phyloP scores from a whole-genome alignment of 768 basidiomycete genomes.

The Steccherinum ochraceum region DNA sequence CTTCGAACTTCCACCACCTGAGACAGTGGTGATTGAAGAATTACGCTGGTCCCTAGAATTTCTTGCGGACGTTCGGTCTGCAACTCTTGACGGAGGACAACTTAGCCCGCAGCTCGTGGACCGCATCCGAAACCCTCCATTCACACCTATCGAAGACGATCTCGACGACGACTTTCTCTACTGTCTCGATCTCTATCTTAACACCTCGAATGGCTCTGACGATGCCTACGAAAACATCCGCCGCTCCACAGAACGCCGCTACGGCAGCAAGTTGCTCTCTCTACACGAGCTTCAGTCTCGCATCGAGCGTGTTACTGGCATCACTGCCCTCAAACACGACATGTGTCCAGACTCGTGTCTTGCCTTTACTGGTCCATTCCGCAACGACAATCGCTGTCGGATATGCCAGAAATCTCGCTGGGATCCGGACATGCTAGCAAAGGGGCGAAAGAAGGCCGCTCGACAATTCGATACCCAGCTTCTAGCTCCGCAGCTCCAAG shows the following conservation, averaged over 20 bases:
- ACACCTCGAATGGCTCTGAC: constrained; percentile 24
- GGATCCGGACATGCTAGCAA: neutral
- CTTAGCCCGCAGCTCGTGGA: neutral
- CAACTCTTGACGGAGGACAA: constrained; percentile 1
- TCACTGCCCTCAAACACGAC: constrained; percentile 26
- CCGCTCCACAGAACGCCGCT: constrained; percentile 19
- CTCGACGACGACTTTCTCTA: constrained; percentile 17
- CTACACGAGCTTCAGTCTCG: constrained; percentile 23
- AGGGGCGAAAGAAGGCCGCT: neutral
- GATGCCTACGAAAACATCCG: constrained; percentile 22
- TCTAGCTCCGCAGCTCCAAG: constrained; percentile 13
- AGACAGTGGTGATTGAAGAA: no score
- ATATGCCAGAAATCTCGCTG: no score
- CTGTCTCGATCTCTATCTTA: constrained; percentile 29
- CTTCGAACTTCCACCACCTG: no score
- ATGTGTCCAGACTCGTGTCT: constrained; percentile 38
- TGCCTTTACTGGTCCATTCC: constrained; percentile 23
- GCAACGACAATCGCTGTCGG: constrained; percentile 4
- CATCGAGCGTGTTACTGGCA: constrained; percentile 26
- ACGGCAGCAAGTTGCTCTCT: constrained; percentile 20
- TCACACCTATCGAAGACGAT: neutral
- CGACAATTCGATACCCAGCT: constrained; percentile 13
- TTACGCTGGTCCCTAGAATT: no score
- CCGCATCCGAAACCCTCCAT: constrained; percentile 7
- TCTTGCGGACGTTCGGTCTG: neutral